Evolutionary conservation across 768 basidiomycete genomes (phyloP), one percentile per base, ranked within the genome.

Genomic region (Mycena filopes): DNA sequence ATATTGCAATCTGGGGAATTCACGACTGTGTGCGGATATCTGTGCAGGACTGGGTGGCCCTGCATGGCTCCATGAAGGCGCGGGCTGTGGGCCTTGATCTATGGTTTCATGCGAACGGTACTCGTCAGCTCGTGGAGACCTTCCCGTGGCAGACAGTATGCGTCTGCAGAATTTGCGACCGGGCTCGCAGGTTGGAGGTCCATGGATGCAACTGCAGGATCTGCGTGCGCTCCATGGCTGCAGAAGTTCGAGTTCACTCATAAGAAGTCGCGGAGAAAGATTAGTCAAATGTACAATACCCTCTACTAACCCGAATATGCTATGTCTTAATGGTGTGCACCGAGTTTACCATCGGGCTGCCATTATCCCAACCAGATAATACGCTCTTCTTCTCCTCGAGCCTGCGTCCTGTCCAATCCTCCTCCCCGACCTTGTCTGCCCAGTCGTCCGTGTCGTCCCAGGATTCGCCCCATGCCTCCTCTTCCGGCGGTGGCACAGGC

Each of bases 371-470:
- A n/a, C 57, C 66, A 31, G 68, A 65, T 45, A 82, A 55, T 31
- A 64, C 73, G 31, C 70, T 74, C 70, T 77, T 83, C 74, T 73
- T 79, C 66, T 77, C 77, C 47, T 78, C 81, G 48, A 79, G 66
- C 67, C 80, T 74, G 60, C 76, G 73, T 3, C 79, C 81, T 21
- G 80, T 81, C 83, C 80, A 81, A 20, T 85, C 84, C 51, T 85
- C 85, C 50, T 84, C 83, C 0, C 78, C 80, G 1, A 79, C 79
- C 56, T 78, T 76, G 40, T 82, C 80, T 16, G 79, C 85, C 88
- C 86, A 89, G 49, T 87, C 85, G 46, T 81, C 81, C 28, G 76
- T 66, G 62, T 82, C 86, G 72, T 82, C 83, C 79, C 85, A 86
- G 63, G 83, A 83, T 55, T 86, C 82, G 21, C 80, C 80, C 88